phyloP scores from a whole-genome alignment of 139 green algal genomes.

The Tetradesmus lagerheimii region DNA sequence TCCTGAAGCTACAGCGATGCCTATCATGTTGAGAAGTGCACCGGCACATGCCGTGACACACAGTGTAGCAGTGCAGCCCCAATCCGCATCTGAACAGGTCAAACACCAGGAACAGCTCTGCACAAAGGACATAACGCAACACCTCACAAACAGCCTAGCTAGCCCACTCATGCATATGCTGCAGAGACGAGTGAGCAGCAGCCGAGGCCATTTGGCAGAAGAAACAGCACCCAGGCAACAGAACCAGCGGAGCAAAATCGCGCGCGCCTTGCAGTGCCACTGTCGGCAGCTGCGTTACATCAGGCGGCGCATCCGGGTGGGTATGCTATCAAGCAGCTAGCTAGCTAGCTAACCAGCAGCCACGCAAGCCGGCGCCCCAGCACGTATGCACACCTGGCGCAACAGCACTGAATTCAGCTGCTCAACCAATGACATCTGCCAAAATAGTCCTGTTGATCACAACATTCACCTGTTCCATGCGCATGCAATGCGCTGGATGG shows the following conservation, averaged over 20 bases:
- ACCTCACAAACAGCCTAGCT: neutral
- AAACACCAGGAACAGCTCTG: neutral
- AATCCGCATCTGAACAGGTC: neutral
- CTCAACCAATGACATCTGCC: neutral
- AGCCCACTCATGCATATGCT: neutral
- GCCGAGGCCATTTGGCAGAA: neutral
- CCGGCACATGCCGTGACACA: neutral
- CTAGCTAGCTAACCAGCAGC: conserved; percentile 10
- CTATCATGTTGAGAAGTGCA: neutral
- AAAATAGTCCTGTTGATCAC: neutral
- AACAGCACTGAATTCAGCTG: neutral
- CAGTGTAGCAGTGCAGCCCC: neutral
- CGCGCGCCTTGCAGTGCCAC: neutral
- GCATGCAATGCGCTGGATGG: neutral
- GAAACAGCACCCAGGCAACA: neutral
- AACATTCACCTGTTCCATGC: neutral
- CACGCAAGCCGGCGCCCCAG: neutral
- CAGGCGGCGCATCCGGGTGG: neutral
- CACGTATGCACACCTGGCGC: neutral
- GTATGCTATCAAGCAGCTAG: conserved; percentile 10
- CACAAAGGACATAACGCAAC: neutral
- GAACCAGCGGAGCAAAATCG: neutral
- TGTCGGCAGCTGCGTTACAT: neutral
- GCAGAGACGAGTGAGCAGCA: neutral
- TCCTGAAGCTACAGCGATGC: neutral